Base-by-base conservation (phyloP, 1,139 yeast species). In the Citeromyces hawaiiensis region DNA sequence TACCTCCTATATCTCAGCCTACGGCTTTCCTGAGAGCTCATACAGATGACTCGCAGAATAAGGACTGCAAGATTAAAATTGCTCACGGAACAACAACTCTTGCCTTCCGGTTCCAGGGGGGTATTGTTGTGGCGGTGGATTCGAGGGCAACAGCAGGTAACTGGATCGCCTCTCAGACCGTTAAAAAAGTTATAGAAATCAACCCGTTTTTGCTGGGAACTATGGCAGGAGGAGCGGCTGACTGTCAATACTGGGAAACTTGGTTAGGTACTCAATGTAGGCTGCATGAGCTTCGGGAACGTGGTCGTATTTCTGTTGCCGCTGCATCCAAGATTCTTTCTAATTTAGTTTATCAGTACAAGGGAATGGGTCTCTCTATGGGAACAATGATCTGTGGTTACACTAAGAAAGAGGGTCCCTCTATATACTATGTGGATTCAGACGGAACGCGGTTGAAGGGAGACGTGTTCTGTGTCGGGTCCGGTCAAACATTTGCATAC, bases 161-260 rank as follows among this genome's bases (percentile, higher is more conserved):
- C 54, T 91, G 96, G 96, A 82, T 93, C 53, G 98, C 97, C 13
- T 87, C 97, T 19, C 97, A 88, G 61, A 87, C 96, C 2, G 99
- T 91, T 48, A 88, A 91, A 63, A 91, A 91, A 63, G 98, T 91
- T 40, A 88, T 91, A 56, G 91, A 91, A 60, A 91, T 91, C 63
- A 93, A 93, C 61, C 96, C 97, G 40, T 83, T 83, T 56, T 64
- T 91, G 49, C 71, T 91, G 52, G 99, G 99, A 48, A 91, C 99
- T 27, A 80, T 91, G 96, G 99, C 99, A 31, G 99, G 99, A 63
- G 97, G 97, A 67, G 99, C 99, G 39, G 98, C 98, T 21, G 99
- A 91, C 64, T 91, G 99, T 70, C 98, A 93, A 61, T 93, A 71
- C 62, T 91, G 99, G 99, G 97, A 91, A 64, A 86, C 96, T 23